Percentiles rank a stretch among this genome's conserved stretches.
Conservation (phyloP, 371 early-diverging fungal genomes). For the Basidiobolus meristosporus region DNA sequence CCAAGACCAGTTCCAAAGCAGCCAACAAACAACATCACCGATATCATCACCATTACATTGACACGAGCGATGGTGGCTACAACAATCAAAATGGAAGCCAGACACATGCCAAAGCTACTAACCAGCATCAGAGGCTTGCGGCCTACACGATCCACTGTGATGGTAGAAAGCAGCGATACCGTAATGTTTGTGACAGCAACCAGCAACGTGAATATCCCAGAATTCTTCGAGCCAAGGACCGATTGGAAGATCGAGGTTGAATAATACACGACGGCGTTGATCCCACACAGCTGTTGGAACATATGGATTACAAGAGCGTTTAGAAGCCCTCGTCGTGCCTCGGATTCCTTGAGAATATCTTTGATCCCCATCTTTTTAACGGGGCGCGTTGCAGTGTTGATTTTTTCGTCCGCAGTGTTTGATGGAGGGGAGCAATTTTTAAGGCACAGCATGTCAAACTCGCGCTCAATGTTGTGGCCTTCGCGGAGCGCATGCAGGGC, state of each 20-base stretch:
- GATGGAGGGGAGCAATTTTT: constrained; percentile 6
- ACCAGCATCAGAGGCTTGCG: constrained; percentile 47
- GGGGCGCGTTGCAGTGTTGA: neutral
- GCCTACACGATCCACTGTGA: constrained; percentile 50
- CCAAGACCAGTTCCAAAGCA: constrained; percentile 72
- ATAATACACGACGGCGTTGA: constrained; percentile 70
- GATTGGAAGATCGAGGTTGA: constrained; percentile 23
- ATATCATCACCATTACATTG: constrained; percentile 33
- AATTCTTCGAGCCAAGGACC: constrained; percentile 20
- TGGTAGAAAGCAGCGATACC: constrained; percentile 21
- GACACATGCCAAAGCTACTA: constrained; percentile 28
- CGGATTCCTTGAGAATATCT: neutral
- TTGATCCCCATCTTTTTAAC: too few relatives aligned
- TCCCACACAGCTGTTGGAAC: constrained; percentile 64
- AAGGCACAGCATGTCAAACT: constrained; percentile 25
- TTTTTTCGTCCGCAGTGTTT: neutral
- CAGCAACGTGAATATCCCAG: constrained; percentile 26
- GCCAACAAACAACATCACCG: constrained; percentile 55
- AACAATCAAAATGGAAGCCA: constrained; percentile 27
- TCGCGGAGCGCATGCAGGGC: constrained; percentile 30
- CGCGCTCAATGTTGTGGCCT: constrained; percentile 7
- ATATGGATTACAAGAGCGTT: constrained; percentile 19
- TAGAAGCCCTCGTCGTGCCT: constrained; percentile 24
- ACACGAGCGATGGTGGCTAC: constrained; percentile 24
- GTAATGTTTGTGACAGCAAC: constrained; percentile 29